Evolutionary conservation across 805 yeast genomes (phyloP).

Genomic region (Schwanniomyces yamadae): DNA sequence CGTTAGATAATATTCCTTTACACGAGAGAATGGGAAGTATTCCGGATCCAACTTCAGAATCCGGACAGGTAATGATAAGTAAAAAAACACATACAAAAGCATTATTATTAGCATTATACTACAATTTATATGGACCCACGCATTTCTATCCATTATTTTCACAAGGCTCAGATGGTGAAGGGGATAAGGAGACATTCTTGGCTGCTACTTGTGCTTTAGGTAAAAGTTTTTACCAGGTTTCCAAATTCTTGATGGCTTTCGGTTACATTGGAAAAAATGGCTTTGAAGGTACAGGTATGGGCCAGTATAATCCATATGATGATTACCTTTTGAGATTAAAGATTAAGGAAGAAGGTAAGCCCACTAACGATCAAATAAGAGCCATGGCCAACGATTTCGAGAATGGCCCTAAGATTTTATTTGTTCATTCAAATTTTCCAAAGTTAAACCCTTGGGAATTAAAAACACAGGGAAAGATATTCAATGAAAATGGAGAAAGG

Average conservation of each 20-base stretch:
- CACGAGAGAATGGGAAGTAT: conserved; percentile 32
- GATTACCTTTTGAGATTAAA: conserved; percentile 41
- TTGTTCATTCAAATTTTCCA: conserved; percentile 67
- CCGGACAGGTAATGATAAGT: conserved; percentile 43
- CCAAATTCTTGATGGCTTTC: conserved; percentile 50
- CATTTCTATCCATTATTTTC: conserved; percentile 43
- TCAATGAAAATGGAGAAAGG: conserved; percentile 44
- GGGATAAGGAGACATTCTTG: conserved; percentile 75
- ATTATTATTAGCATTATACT: conserved; percentile 38
- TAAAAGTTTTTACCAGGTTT: conserved; percentile 54
- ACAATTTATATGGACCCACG: conserved; percentile 42
- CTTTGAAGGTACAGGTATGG: conserved; percentile 74
- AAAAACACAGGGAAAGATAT: conserved; percentile 39
- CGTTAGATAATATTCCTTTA: conserved; percentile 21
- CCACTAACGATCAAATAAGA: conserved; percentile 7
- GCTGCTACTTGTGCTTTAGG: conserved; percentile 60
- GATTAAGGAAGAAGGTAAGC: conserved; percentile 11
- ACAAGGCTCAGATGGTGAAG: conserved; percentile 63
- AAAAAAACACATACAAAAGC: conserved; percentile 39
- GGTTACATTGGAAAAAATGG: conserved; percentile 43
- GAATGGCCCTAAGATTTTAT: conserved; percentile 36
- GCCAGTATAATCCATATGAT: conserved; percentile 67
- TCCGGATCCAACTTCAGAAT: conserved; percentile 35
- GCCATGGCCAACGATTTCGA: neutral
- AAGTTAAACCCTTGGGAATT: conserved; percentile 63